These are phyloP conservation scores for Salmacisia buchloeana DNA, from an alignment of 1,284 basidiomycete genomes.

Conservation along the genomic window DNA sequence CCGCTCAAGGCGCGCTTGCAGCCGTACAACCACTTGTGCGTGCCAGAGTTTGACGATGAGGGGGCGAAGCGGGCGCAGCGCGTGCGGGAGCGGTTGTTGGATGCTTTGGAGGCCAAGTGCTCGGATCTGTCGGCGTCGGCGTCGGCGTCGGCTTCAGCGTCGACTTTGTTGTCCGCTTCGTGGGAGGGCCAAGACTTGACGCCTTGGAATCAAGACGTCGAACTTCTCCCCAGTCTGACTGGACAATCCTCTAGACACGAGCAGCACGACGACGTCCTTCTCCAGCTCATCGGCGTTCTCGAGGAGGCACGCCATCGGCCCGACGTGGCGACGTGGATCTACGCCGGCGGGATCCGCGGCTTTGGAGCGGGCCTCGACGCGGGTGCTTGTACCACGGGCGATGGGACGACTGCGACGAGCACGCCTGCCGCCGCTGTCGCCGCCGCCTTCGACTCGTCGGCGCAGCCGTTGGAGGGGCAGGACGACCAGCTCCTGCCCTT, in stretches of 20 bases:
- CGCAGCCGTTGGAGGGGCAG: no score
- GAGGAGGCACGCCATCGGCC: conserved; percentile 29
- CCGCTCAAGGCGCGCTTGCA: conserved; percentile 69
- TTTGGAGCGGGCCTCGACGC: background rate
- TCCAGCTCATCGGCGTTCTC: conserved; percentile 45
- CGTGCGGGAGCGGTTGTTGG: background rate
- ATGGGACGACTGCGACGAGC: no score
- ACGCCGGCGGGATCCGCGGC: conserved; percentile 22
- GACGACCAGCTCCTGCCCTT: no score
- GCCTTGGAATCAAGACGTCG: background rate
- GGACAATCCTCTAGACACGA: background rate
- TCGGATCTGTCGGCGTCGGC: no score
- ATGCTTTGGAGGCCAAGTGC: background rate
- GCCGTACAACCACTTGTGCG: conserved; percentile 55
- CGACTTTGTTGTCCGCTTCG: no score
- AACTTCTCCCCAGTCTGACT: background rate
- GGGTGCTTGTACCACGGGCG: no score
- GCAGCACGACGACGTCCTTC: conserved; percentile 31
- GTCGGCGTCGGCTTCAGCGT: no score
- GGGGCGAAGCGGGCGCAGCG: conserved; percentile 8
- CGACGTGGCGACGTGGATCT: conserved; percentile 37
- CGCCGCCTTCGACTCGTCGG: no score
- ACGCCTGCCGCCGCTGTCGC: no score
- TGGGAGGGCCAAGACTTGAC: background rate
- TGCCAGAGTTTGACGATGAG: conserved; percentile 35